phyloP scores from a whole-genome alignment of 2,329 filamentous ascomycete genomes.

The Pseudonectria foliicola region DNA sequence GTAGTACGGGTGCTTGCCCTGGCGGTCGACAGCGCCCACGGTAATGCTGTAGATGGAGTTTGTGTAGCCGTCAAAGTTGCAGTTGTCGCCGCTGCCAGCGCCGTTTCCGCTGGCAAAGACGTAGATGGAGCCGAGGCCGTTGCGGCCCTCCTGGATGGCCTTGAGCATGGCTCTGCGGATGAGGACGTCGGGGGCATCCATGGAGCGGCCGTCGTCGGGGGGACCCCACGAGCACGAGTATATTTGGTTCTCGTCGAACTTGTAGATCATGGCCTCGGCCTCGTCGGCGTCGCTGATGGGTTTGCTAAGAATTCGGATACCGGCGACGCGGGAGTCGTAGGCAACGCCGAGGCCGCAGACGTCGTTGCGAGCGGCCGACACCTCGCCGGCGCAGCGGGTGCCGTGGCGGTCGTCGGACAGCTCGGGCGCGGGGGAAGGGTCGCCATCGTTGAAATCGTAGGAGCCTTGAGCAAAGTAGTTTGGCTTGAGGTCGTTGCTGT shows the following conservation, averaged over 20 bases:
- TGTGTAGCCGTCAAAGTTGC: constrained; percentile 98
- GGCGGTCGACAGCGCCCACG: constrained; percentile 83
- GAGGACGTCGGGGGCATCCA: constrained; percentile 87
- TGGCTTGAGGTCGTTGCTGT: constrained; percentile 82
- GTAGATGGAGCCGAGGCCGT: constrained; percentile 80
- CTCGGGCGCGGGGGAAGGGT: constrained; percentile 70
- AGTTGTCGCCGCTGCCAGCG: constrained; percentile 81
- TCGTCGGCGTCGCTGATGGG: constrained; percentile 89
- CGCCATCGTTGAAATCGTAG: constrained; percentile 90
- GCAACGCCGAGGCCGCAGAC: constrained; percentile 94
- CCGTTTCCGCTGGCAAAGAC: constrained; percentile 96
- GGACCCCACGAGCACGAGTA: constrained; percentile 99
- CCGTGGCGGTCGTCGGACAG: constrained; percentile 83
- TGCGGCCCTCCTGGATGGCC: constrained; percentile 80
- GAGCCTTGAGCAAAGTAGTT: constrained; percentile 94
- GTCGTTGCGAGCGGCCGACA: constrained; percentile 85
- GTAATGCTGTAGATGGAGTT: constrained; percentile 99
- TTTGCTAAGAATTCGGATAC: constrained; percentile 86
- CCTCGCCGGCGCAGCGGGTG: constrained; percentile 89
- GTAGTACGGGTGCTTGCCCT: constrained; percentile 87
- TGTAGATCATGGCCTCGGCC: constrained; percentile 86
- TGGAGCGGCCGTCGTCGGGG: constrained; percentile 83
- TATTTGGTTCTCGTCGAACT: constrained; percentile 85
- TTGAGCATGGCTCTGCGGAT: constrained; percentile 89
- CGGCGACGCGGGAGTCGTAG: constrained; percentile 83